Base-by-base conservation (phyloP, 169 alveolate genomes). In the Plasmodium vivax region DNA sequence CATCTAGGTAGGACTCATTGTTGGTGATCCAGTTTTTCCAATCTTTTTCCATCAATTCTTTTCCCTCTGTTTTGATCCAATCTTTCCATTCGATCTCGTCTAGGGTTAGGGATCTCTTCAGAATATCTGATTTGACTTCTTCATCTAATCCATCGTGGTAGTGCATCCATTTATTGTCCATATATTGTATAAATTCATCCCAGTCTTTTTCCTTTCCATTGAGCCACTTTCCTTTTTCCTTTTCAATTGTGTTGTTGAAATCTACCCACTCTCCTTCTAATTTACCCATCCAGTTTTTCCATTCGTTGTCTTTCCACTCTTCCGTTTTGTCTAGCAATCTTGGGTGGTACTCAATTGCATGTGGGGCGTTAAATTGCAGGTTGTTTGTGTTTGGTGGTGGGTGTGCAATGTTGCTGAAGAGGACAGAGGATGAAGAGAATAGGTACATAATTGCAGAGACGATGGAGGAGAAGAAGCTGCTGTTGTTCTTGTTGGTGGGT, bases 41-140 rank as follows among this genome's bases (percentile, higher is more conserved):
- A 81, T 81, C 87, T 16, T 81, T 81, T n/a, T 43, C 73, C 45
- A 81, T 81, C 47, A 81, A 81, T 6, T 81, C 77, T 81, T 81
- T 81, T 45, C 87, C 87, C n/a, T 81, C 87, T 81, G 87, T 47
- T 81, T 23, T 45, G 45, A 81, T 81, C 87, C 87, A 81, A 14
- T 81, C 87, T 41, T 81, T 47, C 87, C 87, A 81, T 81, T 81
- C 87, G 10, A 6, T 1, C 47, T 81, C 87, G 36, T 81, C 87
- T 81, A 81, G 62, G 30, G 87, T 41, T 81, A 16, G 43, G 36
- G 32, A 41, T 81, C 43, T 81, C 62, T 81, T 81, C 73, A 81
- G 23, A 30, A 81, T 81, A 9, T 81, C 87, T 47, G 87, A 81
- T 10, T 81, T 81, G 14, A 81, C 41, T 2, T 19, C 2, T 14